phyloP scores from a whole-genome alignment of 768 basidiomycete genomes.

The Boletus subcaerulescens region DNA sequence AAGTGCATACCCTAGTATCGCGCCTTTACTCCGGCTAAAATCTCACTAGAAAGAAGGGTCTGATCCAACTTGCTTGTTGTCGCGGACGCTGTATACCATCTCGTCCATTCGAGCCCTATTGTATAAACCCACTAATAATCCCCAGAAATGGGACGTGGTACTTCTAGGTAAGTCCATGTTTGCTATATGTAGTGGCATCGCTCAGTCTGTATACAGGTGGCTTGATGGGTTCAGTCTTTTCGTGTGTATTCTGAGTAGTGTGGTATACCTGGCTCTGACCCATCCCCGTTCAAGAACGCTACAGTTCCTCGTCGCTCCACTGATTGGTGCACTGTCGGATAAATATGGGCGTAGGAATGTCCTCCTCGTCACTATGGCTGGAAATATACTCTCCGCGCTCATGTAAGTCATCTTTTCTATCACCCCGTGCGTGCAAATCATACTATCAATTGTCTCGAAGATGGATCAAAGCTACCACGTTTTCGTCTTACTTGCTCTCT shows the following conservation, averaged over 20 bases:
- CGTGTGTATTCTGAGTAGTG: conserved; percentile 51
- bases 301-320: conserved; percentile 81
- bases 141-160: conserved; percentile 89
- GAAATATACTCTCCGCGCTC: conserved; percentile 87
- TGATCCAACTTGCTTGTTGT: conserved; percentile 67
- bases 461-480: conserved; percentile 88
- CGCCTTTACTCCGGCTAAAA: background rate
- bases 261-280: conserved; percentile 34
- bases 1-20: conserved; percentile 16
- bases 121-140: conserved; percentile 56
- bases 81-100: conserved; percentile 64
- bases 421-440: background rate
- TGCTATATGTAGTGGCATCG: background rate
- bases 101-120: conserved; percentile 64
- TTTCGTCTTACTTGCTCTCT: conserved; percentile 86
- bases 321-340: conserved; percentile 83
- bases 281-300: conserved; percentile 53
- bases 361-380: conserved; percentile 84
- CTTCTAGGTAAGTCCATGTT: conserved; percentile 62
- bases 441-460: conserved; percentile 35
- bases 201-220: conserved; percentile 51
- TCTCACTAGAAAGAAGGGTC: conserved; percentile 62
- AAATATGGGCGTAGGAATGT: conserved; percentile 84
- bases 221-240: conserved; percentile 91
- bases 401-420: conserved; percentile 49